Base-by-base conservation (phyloP, 2,329 filamentous ascomycete species). In the Hirsutella minnesotensis region DNA sequence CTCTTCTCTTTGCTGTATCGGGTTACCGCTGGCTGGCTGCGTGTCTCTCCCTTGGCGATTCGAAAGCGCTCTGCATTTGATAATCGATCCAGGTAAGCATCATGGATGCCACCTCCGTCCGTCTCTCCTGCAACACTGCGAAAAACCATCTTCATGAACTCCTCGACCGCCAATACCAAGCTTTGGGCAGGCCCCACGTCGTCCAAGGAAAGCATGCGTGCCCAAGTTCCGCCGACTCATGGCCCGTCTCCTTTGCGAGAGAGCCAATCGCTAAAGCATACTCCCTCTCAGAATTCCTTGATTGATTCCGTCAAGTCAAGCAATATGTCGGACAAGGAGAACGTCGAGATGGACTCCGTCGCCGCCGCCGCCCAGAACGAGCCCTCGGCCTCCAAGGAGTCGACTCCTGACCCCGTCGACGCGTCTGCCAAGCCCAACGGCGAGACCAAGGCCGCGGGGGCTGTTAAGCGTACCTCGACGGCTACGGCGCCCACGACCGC, bases 261-360 rank as follows among this genome's bases (percentile, higher is more conserved):
- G 36, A 38, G 36, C 36, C 20, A 18, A 38, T 13, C 21, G 36
- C 36, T 38, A 19, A 38, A 38, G 35, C 16, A 27, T 18, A 31
- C 18, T n/a, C 9, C 16, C 19, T 38, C 10, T 9, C 41, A 33
- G 8, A 31, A 15, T 18, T 36, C 8, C 27, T n/a, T 34, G 40
- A 29, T 34, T 22, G 12, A 19, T n/a, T 15, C 37, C 9, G 15
- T 24, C 22, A 38, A 36, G 30, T 27, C 24, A 12, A n/a, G n/a
- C 51, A 60, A 31, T 49, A 72, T 72, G 69, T 68, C 69, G 52
- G 69, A 72, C 51, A 57, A 61, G 48, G 68, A 70, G 51, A 64
- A 61, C 50, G 61, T 65, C 56, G 67, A 70, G 47, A 62, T 64
- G 45, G 59, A 63, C 43, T 64, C 68, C 52, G 48, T 48, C 42